These are phyloP conservation scores for Cladosporium cucumerinum DNA, from an alignment of 2,329 filamentous ascomycete genomes.

Conservation along the genomic window DNA sequence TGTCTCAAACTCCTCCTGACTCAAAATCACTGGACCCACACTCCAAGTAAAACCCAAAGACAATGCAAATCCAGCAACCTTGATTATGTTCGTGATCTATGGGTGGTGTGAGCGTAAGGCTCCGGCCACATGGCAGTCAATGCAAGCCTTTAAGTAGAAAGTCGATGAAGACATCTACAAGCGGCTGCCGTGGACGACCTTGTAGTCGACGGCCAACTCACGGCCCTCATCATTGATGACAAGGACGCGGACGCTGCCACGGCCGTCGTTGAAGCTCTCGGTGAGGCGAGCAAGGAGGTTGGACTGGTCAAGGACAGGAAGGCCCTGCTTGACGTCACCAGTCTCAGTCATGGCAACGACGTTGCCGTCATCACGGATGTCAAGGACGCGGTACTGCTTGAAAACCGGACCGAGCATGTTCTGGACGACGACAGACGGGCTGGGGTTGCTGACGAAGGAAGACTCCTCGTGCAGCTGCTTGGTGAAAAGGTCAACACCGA, in stretches of 20 bases:
- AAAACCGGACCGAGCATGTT: slow-evolving; percentile 99
- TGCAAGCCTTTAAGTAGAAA: not conserved
- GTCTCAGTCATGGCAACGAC: slow-evolving; percentile 98
- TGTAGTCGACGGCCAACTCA: slow-evolving; percentile 98
- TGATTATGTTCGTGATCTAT: slow-evolving; percentile 15
- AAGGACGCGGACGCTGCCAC: slow-evolving; percentile 89
- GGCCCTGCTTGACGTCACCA: slow-evolving; percentile 94
- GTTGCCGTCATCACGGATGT: slow-evolving; percentile 79
- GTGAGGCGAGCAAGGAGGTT: slow-evolving; percentile 77
- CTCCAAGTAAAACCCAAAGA: not conserved
- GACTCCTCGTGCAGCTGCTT: slow-evolving; percentile 99
- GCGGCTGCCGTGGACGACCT: slow-evolving; percentile 82
- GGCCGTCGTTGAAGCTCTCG: slow-evolving; percentile 83
- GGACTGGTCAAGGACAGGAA: slow-evolving; percentile 93
- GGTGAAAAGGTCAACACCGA: slow-evolving; percentile 99
- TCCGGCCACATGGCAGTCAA: not conserved
- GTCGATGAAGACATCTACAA: slow-evolving; percentile 45
- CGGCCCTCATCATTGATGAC: slow-evolving; percentile 91
- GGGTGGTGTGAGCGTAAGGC: not conserved
- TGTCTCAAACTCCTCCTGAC: not conserved
- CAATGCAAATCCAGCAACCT: slow-evolving; percentile 3
- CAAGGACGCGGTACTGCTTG: slow-evolving; percentile 99
- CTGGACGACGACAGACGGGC: slow-evolving; percentile 94
- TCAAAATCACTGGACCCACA: slow-evolving; percentile 2
- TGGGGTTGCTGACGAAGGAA: slow-evolving; percentile 94